Conservation (phyloP, 1,284 basidiomycete genomes). For the Apiotrichum sp. region DNA sequence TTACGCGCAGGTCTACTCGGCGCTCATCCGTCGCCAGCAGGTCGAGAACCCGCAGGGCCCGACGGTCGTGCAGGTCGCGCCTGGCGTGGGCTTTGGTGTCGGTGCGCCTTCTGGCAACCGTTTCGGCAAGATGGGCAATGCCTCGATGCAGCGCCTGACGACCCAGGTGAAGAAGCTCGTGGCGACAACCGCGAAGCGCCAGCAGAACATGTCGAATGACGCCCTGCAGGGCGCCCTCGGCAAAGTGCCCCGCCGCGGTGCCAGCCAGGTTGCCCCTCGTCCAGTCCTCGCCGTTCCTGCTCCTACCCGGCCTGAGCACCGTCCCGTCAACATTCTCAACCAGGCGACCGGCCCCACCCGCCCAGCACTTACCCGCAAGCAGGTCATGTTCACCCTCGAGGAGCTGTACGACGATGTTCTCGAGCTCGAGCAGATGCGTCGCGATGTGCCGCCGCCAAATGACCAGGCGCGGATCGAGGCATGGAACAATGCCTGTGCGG, state of each 20-base stretch:
- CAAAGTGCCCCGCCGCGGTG: conserved; percentile 66
- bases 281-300: conserved; percentile 80
- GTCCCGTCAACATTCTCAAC: conserved; percentile 45
- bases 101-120: conserved; percentile 57
- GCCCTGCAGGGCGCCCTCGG: conserved; percentile 90
- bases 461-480: conserved; percentile 55
- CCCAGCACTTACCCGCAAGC: conserved; percentile 66
- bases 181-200: conserved; percentile 77
- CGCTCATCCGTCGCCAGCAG: conserved; percentile 68
- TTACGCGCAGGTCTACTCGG: conserved; percentile 93
- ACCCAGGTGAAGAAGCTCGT: conserved; percentile 96
- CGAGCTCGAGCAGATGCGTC: conserved; percentile 75
- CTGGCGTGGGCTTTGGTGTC: conserved; percentile 71
- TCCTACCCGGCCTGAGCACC: conserved; percentile 42
- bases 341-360: conserved; percentile 47
- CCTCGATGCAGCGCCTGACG: conserved; percentile 89
- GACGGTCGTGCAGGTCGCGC: conserved; percentile 68
- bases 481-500: conserved; percentile 59
- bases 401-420: conserved; percentile 78
- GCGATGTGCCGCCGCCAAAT: conserved; percentile 61
- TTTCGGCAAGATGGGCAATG: conserved; percentile 62
- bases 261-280: conserved; percentile 68
- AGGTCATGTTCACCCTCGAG: conserved; percentile 76
- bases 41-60: conserved; percentile 50
- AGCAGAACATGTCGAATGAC: conserved; percentile 55